Base-by-base conservation (phyloP, 805 yeast genomes). In the Isabelozyma gotoi region DNA sequence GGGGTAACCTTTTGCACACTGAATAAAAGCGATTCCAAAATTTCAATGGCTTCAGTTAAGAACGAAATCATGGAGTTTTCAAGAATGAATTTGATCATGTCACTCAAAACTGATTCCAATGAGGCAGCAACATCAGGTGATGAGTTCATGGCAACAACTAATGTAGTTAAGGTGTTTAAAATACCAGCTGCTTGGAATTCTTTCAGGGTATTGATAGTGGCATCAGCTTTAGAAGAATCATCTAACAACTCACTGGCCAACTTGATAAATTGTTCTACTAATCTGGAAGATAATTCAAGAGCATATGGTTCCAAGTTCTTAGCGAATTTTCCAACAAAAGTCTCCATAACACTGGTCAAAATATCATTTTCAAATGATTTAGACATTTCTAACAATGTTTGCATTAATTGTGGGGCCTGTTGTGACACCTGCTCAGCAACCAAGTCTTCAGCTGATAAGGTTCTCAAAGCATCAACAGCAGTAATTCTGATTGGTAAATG, bases 241-340 rank as follows among this genome's bases (percentile, higher is more conserved):
- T 65, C 69, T 41, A 65, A 55, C 21, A 59, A 63, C 40, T 91
- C 97, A 38, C 73, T 67, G 2, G 91, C 85, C 19, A 88, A 60
- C 50, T 77, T 73, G 56, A 87, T 56, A 56, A 91, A 89, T 59
- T 92, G 97, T 43, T 82, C 82, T 12, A 82, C 81, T 55, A 85
- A 70, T 59, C 80, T 77, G 6, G 65, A 33, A 14, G 64, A 52
- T 69, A 82, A 63, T 51, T 72, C 71, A 27, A 60, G 55, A 39
- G 71, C 69, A 48, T 64, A 71, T 6, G 76, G 74, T 43, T 67
- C 74, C 47, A 72, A 63, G 50, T 68, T 67, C 20, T 59, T 53
- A 3, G 77, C 69, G 47, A 72, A 72, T 44, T 62, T 69, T 46
- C 68, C 72, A 16, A 72, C 77, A 49, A 72, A 71, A 3, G 67